phyloP scores from a whole-genome alignment of 164 flowering plant genomes.

The Magnolia sinica region DNA sequence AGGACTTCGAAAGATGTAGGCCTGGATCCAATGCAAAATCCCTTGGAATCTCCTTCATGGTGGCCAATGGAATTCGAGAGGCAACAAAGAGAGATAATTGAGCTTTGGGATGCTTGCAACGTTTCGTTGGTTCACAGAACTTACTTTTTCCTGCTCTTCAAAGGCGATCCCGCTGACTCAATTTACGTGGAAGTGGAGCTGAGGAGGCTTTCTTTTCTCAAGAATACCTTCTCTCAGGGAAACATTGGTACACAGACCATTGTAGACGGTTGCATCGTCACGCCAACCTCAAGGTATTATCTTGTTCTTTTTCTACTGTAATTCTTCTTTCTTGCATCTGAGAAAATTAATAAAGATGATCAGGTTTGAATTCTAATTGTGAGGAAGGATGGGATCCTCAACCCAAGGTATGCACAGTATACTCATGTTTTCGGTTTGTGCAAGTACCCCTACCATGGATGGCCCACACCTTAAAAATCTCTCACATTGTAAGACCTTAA shows the following conservation, averaged over 20 bases:
- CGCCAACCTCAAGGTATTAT: slow-evolving; percentile 59
- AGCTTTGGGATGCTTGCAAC: slow-evolving; percentile 77
- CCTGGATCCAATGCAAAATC: slow-evolving; percentile 53
- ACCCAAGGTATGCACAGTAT: too few species aligned
- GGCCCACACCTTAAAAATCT: too few species aligned
- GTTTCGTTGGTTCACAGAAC: slow-evolving; percentile 79
- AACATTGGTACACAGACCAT: slow-evolving; percentile 9
- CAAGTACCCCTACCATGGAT: too few species aligned
- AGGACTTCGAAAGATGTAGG: slow-evolving; percentile 50
- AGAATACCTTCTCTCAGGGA: slow-evolving; percentile 41
- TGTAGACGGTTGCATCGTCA: slow-evolving; percentile 27
- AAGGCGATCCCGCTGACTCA: slow-evolving; percentile 75
- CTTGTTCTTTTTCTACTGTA: background rate
- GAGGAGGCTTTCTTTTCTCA: slow-evolving; percentile 68
- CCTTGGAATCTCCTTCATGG: slow-evolving; percentile 21
- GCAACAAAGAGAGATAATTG: slow-evolving; percentile 57
- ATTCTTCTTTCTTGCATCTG: background rate
- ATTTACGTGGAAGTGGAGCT: slow-evolving; percentile 90
- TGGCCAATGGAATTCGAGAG: slow-evolving; percentile 55
- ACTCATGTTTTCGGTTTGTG: too few species aligned
- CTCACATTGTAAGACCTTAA: too few species aligned
- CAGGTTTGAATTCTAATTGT: too few species aligned
- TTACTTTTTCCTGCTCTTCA: slow-evolving; percentile 77
- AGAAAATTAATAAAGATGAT: too few species aligned
- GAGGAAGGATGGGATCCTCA: too few species aligned